phyloP scores from a whole-genome alignment of 1,284 basidiomycete genomes.

The Thecaphora thlaspeos region DNA sequence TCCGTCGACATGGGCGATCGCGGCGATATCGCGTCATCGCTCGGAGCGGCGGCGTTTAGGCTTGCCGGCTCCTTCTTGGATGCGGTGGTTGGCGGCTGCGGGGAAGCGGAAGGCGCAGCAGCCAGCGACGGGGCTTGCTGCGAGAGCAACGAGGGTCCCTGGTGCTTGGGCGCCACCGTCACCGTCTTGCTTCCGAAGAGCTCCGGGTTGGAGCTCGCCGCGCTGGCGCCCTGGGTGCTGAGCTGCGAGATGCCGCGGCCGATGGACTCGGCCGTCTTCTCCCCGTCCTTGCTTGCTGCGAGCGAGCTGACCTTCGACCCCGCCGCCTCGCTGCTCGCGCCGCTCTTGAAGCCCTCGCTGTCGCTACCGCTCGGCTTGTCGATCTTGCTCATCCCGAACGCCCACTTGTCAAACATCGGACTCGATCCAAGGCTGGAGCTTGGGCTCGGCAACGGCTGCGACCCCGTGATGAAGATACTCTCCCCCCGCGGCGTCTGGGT shows the following conservation, averaged over 20 bases:
- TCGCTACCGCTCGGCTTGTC: constrained; percentile 41
- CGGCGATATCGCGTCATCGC: constrained; percentile 26
- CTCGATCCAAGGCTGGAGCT: constrained; percentile 72
- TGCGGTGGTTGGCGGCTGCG: constrained; percentile 3
- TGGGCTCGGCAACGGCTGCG: constrained; percentile 81
- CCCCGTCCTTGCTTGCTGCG: constrained; percentile 43
- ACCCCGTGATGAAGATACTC: constrained; percentile 84
- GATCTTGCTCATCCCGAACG: constrained; percentile 81
- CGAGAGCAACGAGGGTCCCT: constrained; percentile 76
- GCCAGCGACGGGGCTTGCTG: constrained; percentile 65
- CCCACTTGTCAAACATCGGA: constrained; percentile 84
- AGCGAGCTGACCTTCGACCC: constrained; percentile 34
- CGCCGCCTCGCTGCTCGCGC: constrained; percentile 34
- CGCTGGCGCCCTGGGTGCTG: constrained; percentile 63
- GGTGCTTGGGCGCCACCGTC: constrained; percentile 58
- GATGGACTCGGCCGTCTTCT: constrained; percentile 64
- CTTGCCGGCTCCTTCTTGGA: neutral
- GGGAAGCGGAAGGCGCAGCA: neutral
- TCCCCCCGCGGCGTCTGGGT: constrained; percentile 93
- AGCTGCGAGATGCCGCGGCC: constrained; percentile 67
- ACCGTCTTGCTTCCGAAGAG: constrained; percentile 65
- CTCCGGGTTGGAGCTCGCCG: constrained; percentile 41
- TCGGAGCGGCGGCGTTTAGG: neutral
- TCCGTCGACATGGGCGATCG: constrained; percentile 41
- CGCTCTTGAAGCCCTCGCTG: constrained; percentile 38